Percentiles rank a stretch among this genome's conserved stretches.
These are phyloP conservation scores for Penicillium longicatenatum DNA, from an alignment of 495 filamentous ascomycete species.

Conservation along the genomic window DNA sequence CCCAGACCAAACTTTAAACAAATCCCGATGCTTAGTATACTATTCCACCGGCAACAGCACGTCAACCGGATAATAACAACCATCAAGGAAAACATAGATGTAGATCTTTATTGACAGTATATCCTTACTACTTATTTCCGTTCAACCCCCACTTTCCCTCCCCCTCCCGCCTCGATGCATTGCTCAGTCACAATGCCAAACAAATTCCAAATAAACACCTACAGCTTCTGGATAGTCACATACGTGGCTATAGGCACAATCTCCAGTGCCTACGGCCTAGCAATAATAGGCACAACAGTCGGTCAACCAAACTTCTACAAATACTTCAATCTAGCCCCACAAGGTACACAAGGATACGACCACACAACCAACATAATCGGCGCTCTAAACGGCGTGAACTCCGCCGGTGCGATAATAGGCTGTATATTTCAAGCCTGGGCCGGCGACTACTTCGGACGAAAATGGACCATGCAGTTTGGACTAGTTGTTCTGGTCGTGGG, in stretches of 20 bases:
- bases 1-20: not conserved
- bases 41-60: not conserved
- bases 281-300: slow-evolving; percentile 48
- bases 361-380: slow-evolving; percentile 42
- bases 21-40: not conserved
- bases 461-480: slow-evolving; percentile 35
- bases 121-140: not conserved
- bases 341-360: slow-evolving; percentile 34
- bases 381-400: slow-evolving; percentile 44
- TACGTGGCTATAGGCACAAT: slow-evolving; percentile 30
- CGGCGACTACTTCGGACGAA: slow-evolving; percentile 33
- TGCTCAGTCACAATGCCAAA: slow-evolving; percentile 5
- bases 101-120: not conserved
- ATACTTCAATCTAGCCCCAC: slow-evolving; percentile 33
- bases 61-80: not conserved
- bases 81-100: not conserved
- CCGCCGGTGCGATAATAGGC: slow-evolving; percentile 37
- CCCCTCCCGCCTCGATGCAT: no score
- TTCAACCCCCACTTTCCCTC: not conserved
- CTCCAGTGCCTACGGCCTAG: slow-evolving; percentile 40
- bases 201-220: slow-evolving; percentile 20
- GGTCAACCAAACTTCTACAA: slow-evolving; percentile 46
- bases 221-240: slow-evolving; percentile 24
- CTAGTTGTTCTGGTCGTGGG: slow-evolving; percentile 32
- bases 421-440: slow-evolving; percentile 27